Conservation (phyloP, 495 filamentous ascomycete genomes). For the Lindgomyces ingoldianus region DNA sequence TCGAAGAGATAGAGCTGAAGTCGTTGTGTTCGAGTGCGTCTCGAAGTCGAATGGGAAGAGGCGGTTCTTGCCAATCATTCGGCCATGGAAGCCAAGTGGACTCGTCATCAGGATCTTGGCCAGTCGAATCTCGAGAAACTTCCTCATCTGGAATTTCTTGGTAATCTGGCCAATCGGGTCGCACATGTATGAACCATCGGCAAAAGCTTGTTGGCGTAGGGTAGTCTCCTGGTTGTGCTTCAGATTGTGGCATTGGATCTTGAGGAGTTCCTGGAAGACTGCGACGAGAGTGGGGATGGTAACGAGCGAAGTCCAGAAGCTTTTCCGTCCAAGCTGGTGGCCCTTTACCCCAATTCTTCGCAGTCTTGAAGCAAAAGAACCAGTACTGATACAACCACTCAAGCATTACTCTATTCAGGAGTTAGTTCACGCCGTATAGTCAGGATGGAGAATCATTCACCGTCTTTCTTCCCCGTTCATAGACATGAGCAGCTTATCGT, state of each 20-base stretch:
- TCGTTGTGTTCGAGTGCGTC: constrained; percentile 42
- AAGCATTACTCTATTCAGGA: constrained; percentile 25
- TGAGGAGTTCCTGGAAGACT: background rate
- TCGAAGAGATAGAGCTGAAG: constrained; percentile 40
- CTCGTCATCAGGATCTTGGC: constrained; percentile 34
- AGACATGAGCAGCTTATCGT: constrained; percentile 39
- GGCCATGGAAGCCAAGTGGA: constrained; percentile 42
- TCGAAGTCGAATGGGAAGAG: constrained; percentile 34
- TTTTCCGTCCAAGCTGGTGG: constrained; percentile 45
- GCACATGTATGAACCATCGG: constrained; percentile 42
- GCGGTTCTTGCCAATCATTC: background rate
- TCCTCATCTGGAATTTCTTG: background rate
- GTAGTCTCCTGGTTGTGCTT: background rate
- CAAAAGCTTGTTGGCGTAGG: constrained; percentile 34
- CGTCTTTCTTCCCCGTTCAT: constrained; percentile 36
- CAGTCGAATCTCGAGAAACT: background rate
- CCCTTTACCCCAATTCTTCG: constrained; percentile 49
- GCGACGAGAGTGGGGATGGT: background rate
- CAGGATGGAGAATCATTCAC: no score
- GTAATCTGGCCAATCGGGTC: background rate
- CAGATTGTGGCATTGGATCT: background rate
- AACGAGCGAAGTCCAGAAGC: constrained; percentile 31
- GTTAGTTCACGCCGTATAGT: constrained; percentile 8
- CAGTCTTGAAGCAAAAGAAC: constrained; percentile 48
- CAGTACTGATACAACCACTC: constrained; percentile 50